Evolutionary conservation across 192 early-diverging fungal species (phyloP).

Genomic region (Coemansia sp.): DNA sequence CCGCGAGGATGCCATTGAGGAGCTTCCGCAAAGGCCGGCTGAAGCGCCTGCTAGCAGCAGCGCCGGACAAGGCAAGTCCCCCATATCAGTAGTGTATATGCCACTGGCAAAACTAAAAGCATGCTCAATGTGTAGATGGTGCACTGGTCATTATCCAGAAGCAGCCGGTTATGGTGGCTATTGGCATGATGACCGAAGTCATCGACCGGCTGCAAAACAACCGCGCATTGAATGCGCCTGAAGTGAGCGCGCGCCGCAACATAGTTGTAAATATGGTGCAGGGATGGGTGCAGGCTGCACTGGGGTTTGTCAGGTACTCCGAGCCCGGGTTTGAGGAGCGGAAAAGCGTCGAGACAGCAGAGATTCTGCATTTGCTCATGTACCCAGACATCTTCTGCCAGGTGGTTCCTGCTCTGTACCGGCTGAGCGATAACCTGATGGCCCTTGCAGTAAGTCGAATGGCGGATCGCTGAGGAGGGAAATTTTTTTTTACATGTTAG

Average conservation of each 20-base stretch:
- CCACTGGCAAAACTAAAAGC: too few species aligned
- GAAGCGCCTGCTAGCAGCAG: too few species aligned
- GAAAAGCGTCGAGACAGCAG: not conserved
- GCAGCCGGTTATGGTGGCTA: not conserved
- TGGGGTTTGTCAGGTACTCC: not conserved
- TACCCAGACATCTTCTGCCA: conserved; percentile 6
- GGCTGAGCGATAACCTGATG: not conserved
- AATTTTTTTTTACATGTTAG: too few species aligned
- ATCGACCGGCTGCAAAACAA: not conserved
- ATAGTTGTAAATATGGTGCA: not conserved
- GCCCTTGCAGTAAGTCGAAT: too few species aligned
- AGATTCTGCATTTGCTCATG: not conserved
- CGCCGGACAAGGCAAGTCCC: too few species aligned
- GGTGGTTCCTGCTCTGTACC: conserved; percentile 4
- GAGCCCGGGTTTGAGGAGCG: not conserved
- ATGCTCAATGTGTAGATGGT: too few species aligned
- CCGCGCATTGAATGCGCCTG: not conserved
- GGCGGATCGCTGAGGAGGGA: too few species aligned
- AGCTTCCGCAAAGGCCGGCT: too few species aligned
- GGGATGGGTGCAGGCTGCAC: not conserved
- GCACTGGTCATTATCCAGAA: not conserved
- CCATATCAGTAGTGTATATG: too few species aligned
- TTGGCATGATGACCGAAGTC: not conserved
- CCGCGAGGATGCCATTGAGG: too few species aligned
- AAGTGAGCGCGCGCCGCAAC: not conserved